phyloP scores from a whole-genome alignment of 768 basidiomycete genomes.

The Kwoniella europaea region DNA sequence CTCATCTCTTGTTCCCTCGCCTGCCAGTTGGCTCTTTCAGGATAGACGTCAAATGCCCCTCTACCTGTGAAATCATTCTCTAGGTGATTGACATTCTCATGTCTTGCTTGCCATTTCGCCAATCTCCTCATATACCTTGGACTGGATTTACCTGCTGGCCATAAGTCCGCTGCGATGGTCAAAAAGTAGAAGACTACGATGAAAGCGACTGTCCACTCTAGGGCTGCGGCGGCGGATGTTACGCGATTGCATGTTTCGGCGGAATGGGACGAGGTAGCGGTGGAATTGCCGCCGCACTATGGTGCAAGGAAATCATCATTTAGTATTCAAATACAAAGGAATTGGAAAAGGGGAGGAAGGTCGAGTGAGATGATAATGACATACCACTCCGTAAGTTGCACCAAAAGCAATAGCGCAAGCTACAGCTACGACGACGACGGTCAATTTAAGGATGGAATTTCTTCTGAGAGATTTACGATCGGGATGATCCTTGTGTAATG shows the following conservation, averaged over 20 bases:
- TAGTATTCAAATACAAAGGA: no score
- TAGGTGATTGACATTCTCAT: constrained; percentile 27
- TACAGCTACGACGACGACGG: constrained; percentile 57
- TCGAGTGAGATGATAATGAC: constrained; percentile 1
- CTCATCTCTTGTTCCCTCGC: constrained; percentile 33
- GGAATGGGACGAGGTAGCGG: constrained; percentile 25
- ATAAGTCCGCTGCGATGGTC: constrained; percentile 59
- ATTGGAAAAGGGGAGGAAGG: background rate
- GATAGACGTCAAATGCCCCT: constrained; percentile 45
- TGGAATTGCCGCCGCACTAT: constrained; percentile 43
- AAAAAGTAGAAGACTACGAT: constrained; percentile 56
- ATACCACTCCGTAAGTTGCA: constrained; percentile 50
- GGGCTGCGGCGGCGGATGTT: constrained; percentile 54
- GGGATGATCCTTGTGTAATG: constrained; percentile 58
- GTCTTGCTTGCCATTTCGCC: constrained; percentile 55
- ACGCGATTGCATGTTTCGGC: constrained; percentile 50
- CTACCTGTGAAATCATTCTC: constrained; percentile 56
- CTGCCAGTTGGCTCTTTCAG: constrained; percentile 46
- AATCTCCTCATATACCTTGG: constrained; percentile 56
- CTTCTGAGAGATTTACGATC: constrained; percentile 54
- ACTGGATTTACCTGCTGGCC: constrained; percentile 58
- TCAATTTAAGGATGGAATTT: constrained; percentile 58
- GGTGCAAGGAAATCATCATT: background rate
- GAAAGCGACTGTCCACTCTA: constrained; percentile 59
- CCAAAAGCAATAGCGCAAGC: constrained; percentile 57